Conservation (phyloP, 805 yeast genomes). For the Metschnikowia shivogae region DNA sequence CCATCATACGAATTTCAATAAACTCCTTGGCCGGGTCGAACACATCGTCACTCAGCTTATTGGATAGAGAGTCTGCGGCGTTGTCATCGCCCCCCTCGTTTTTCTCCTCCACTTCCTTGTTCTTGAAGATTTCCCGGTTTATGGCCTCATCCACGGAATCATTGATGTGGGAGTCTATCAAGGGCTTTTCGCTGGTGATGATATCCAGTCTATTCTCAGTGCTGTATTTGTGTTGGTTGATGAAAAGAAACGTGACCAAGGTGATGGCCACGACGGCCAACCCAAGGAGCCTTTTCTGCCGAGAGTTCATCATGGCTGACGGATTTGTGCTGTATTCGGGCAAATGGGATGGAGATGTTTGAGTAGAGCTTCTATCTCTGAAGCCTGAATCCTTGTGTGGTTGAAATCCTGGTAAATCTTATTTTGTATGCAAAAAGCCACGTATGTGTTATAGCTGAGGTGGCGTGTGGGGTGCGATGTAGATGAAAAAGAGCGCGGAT, state of each 20-base stretch:
- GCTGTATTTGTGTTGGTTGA: conserved; percentile 29
- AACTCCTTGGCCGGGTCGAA: conserved; percentile 42
- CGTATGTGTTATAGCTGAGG: not conserved
- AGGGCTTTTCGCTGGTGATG: conserved; percentile 15
- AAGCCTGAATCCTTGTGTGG: no score
- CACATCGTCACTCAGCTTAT: not conserved
- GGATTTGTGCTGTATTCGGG: no score
- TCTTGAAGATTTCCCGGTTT: conserved; percentile 32
- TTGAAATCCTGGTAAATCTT: no score
- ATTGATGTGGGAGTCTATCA: conserved; percentile 33
- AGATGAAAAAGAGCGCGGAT: not conserved
- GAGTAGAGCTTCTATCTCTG: no score
- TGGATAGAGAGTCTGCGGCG: conserved; percentile 8
- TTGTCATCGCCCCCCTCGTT: conserved; percentile 7
- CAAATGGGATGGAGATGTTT: no score
- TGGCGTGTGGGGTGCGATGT: conserved; percentile 3
- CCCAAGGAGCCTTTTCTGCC: conserved; percentile 5
- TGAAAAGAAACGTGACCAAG: conserved; percentile 22
- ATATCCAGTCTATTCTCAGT: conserved; percentile 27
- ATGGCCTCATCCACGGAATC: conserved; percentile 38
- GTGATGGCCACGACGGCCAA: conserved; percentile 6
- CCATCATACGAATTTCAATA: conserved; percentile 49
- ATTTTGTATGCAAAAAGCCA: not conserved
- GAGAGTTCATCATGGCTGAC: conserved; percentile 3
- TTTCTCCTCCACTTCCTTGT: conserved; percentile 11